Conservation (phyloP, 75 land plant species). For the Sequoia sempervirens region DNA sequence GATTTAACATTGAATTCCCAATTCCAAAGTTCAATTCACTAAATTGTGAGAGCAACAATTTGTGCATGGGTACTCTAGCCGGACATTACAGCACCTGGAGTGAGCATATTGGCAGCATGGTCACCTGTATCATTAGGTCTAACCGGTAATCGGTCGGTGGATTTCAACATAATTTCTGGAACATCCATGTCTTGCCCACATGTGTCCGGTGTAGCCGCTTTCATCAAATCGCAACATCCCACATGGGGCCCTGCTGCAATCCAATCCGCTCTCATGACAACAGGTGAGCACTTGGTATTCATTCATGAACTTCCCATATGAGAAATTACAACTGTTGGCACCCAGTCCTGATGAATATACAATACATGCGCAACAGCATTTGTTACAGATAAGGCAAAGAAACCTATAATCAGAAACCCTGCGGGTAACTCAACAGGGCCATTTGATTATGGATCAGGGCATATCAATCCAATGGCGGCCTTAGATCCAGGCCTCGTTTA, state of each 20-base stretch:
- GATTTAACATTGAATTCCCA: no score
- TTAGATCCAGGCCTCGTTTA: slow-evolving; percentile 48
- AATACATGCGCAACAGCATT: no score
- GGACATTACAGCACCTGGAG: slow-evolving; percentile 9
- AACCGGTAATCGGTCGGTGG: no score
- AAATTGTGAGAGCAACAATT: neutral
- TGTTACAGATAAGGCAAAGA: no score
- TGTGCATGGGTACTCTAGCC: neutral
- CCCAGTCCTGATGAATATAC: no score
- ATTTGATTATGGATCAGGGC: slow-evolving; percentile 54
- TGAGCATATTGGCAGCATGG: slow-evolving; percentile 4
- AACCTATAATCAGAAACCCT: no score
- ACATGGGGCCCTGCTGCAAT: slow-evolving; percentile 7
- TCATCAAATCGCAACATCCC: neutral
- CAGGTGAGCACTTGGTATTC: no score
- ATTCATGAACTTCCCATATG: no score
- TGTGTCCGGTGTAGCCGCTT: neutral
- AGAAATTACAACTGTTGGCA: no score
- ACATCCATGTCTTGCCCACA: slow-evolving; percentile 3
- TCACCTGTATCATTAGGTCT: neutral
- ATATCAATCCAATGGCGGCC: neutral
- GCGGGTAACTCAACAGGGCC: no score
- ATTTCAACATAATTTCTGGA: neutral
- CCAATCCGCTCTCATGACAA: neutral
- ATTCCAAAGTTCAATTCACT: neutral